Base-by-base conservation (phyloP, 1,139 yeast species). In the Yamadazyma blattariae region DNA sequence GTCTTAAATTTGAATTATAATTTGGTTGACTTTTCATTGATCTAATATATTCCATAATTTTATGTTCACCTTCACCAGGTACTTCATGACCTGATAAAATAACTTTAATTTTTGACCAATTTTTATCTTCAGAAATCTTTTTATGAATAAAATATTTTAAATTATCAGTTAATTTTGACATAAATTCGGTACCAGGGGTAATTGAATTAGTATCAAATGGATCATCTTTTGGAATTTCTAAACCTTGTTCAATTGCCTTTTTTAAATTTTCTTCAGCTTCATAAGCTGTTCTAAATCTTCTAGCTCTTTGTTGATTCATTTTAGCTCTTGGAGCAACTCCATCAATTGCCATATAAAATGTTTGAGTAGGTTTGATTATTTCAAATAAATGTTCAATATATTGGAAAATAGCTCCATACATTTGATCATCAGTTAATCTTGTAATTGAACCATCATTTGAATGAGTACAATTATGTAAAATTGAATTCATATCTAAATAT, bases 41-140 rank as follows among this genome's bases (percentile, higher is more conserved):
- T 59, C 98, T 77, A 45, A 94, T 88, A 54, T 81, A 94, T 51
- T 87, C 88, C 98, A 92, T 92, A 50, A 92, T 88, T 59, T 92
- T 92, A 65, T 92, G 98, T 65, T 94, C 98, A 57, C 99, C 99
- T 71, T 94, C 98, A 45, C 99, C 99, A 3, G 99, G 99, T n/a
- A 89, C 97, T 47, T 92, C 92, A 46, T 95, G 97, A 35, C 96
- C 99, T 38, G 95, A 85, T 44, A 94, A 78, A 26, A 94, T 77
- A 38, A 94, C 81, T 47, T 89, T 78, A 45, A 88, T 70, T 42
- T 82, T 77, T 47, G 88, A 85, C 98, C 98, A 94, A 36, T 84
- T 88, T 5, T 95, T 79, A 53, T 94, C 98, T 31, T 82, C 81
- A 27, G 95, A 79, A 34, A 92, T 79, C 59, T 94, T 94, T 56